Evolutionary conservation across 2,329 filamentous ascomycete genomes (phyloP).

Genomic region (Penicillium sp.): DNA sequence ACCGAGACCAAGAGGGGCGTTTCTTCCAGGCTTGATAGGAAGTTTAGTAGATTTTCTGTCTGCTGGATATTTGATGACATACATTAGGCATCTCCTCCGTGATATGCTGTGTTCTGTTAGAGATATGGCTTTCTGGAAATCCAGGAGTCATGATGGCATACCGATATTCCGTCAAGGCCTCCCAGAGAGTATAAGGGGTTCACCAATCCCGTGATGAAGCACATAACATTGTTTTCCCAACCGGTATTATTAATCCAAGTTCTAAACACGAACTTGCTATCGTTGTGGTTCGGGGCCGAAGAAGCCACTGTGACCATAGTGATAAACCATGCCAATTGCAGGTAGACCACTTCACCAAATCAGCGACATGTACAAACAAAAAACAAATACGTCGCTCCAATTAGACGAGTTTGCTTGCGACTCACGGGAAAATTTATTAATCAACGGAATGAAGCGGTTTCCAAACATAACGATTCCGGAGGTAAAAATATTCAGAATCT

Average conservation of each 20-base stretch:
- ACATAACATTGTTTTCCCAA: conserved; percentile 55
- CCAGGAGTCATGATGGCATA: conserved; percentile 8
- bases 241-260: conserved; percentile 60
- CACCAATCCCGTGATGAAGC: conserved; percentile 57
- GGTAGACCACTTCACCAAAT: conserved; percentile 41
- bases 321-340: conserved; percentile 54
- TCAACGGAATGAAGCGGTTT: conserved; percentile 48
- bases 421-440: conserved; percentile 51
- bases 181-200: conserved; percentile 55
- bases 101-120: conserved; percentile 43
- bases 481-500: conserved; percentile 48
- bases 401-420: neutral
- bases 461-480: conserved; percentile 54
- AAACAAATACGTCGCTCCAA: neutral
- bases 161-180: conserved; percentile 53
- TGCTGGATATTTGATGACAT: conserved; percentile 22
- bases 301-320: conserved; percentile 55
- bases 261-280: conserved; percentile 55
- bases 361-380: neutral
- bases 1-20: conserved; percentile 39
- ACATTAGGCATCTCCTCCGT: conserved; percentile 58
- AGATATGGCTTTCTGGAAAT: neutral
- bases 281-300: conserved; percentile 51
- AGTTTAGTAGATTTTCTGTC: neutral
- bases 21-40: conserved; percentile 31